Evolutionary conservation across 140 eudicot species (phyloP).

Genomic region (Oenanthe javanica): DNA sequence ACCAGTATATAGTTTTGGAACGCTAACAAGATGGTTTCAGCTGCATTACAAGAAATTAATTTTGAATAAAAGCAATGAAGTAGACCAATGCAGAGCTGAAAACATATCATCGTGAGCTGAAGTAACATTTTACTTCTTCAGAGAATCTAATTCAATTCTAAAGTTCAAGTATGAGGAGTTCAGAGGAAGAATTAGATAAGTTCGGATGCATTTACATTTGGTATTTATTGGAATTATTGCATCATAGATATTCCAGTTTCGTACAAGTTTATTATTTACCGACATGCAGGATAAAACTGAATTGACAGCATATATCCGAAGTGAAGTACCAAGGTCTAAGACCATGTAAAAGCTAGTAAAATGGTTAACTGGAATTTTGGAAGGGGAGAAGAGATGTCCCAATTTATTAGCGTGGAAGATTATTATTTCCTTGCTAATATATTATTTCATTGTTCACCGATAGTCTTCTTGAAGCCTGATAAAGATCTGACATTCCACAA

Average conservation of each 20-base stretch:
- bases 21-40: conserved; percentile 83
- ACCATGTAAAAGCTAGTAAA: background rate
- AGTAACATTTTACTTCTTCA: background rate
- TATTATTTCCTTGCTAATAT: background rate
- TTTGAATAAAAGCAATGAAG: conserved; percentile 2
- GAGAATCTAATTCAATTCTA: background rate
- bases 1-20: conserved; percentile 91
- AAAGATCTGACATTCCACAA: conserved; percentile 1
- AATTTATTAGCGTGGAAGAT: background rate
- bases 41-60: conserved; percentile 40
- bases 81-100: background rate
- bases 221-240: background rate
- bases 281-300: background rate
- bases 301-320: background rate
- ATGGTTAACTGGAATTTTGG: background rate
- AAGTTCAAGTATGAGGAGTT: background rate
- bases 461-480: background rate
- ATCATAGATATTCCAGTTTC: background rate
- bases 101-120: background rate
- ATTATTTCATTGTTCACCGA: background rate
- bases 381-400: background rate
- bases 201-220: background rate
- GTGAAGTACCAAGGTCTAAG: background rate
- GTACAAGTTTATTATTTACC: background rate
- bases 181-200: background rate